These are phyloP conservation scores for Euphrasia confusa DNA, from an alignment of 257 asterid species.

Conservation along the genomic window DNA sequence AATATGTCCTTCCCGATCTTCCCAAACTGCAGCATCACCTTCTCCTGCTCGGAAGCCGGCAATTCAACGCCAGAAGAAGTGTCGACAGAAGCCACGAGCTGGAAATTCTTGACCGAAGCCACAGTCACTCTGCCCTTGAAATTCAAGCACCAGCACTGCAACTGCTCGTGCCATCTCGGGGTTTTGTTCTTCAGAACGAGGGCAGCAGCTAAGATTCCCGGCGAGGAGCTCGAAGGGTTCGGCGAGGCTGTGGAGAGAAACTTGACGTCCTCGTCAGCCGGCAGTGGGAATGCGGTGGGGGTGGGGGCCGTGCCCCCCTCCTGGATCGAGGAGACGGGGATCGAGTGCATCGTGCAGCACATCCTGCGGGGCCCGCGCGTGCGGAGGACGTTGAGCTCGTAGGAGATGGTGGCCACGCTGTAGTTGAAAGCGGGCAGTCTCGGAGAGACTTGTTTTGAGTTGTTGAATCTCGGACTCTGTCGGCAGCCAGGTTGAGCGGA, in stretches of 20 bases:
- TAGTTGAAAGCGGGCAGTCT: constrained; percentile 70
- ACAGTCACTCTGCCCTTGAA: constrained; percentile 96
- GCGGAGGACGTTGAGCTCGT: constrained; percentile 87
- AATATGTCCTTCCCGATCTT: constrained; percentile 92
- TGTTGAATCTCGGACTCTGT: constrained; percentile 58
- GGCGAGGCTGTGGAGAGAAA: not conserved
- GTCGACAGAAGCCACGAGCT: constrained; percentile 75
- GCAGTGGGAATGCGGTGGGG: constrained; percentile 51
- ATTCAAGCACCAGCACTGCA: constrained; percentile 94
- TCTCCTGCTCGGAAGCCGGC: constrained; percentile 69
- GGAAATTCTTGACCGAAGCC: constrained; percentile 88
- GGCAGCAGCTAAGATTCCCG: constrained; percentile 11
- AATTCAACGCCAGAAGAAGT: constrained; percentile 38
- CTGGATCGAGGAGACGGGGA: constrained; percentile 68
- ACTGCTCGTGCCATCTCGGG: constrained; percentile 94
- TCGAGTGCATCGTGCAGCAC: constrained; percentile 69
- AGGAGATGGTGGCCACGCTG: constrained; percentile 51
- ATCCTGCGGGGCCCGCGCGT: constrained; percentile 92
- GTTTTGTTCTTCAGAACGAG: constrained; percentile 76
- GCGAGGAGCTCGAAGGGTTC: no score
- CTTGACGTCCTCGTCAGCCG: constrained; percentile 15
- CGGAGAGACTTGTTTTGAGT: constrained; percentile 70
- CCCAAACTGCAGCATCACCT: constrained; percentile 83
- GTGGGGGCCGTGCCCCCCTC: constrained; percentile 92
- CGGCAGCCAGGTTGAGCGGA: constrained; percentile 27